Evolutionary conservation across 164 flowering plant species (phyloP), one percentile per base, ranked within the genome.

Genomic region (Brasenia schreberi): DNA sequence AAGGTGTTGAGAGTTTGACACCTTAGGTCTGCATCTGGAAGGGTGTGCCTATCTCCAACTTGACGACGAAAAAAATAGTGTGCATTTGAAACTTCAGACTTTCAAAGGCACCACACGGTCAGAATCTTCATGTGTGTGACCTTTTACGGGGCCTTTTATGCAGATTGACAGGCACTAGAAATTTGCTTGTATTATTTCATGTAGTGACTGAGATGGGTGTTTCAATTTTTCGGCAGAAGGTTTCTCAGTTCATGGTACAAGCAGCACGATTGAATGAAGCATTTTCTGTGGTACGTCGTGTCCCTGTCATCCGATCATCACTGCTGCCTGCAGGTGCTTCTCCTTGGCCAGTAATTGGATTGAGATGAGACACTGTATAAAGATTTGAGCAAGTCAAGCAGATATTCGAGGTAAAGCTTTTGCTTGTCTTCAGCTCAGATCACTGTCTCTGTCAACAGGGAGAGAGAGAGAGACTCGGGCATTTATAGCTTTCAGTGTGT

Each of bases 221-320:
- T 33, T 33, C 39, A 33, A 33, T 33, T 33, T 11, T 61, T 12
- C 63, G 18, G 87, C 96, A 90, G 97, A 89, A 87, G 87, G 88
- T 81, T 60, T 87, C 93, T 42, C 92, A 89, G 86, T 79, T 89
- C 80, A 83, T 76, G 89, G 79, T 69, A 43, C 91, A 83, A 42
- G 95, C 90, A 23, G 88, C 88, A n/a, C 92, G 96, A 59, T 87
- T 95, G 6, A 95, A 91, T 63, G 97, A 89, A 79, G 99, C 97
- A 19, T 88, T 91, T 73, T 87, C 97, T 49, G 83, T 91, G 18
- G 97, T 91, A 76, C 85, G 80, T 68, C 84, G 90, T 6, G 96
- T 83, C 12, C 97, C 97, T 5, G 77, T 88, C 3, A 71, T 85
- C 5, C 84, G 97, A 17, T 87, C 92, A 65, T 64, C 90, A 0